Base-by-base conservation (phyloP, 805 yeast species). In the Hanseniaspora pseudoguilliermondii region DNA sequence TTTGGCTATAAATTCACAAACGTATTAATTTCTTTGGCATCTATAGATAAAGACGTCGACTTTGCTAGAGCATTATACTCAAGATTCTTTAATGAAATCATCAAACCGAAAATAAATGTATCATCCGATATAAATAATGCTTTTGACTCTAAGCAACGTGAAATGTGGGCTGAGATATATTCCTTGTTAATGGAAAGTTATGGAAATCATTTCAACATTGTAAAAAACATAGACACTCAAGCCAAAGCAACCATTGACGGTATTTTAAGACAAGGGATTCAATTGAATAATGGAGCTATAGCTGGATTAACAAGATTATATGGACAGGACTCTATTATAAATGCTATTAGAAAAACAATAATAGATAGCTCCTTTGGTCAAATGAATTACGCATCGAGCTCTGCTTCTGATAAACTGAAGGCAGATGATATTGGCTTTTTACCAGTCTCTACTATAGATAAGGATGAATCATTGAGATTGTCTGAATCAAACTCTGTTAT, bases 31-130 rank as follows among this genome's bases (percentile, higher is more conserved):
- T 48, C 42, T 25, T 18, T 53, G 16, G 47, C 48, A 8, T 27
- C 43, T 7, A 20, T 44, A 36, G 56, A 46, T 38, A 53, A 53
- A n/a, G 56, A 53, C 25, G 25, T 39, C 29, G 56, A 53, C 6
- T 29, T 53, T 25, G 49, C 56, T 7, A 52, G 50, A 46, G 41
- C 47, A 32, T 6, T 39, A n/a, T 53, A 53, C 13, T 15, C 39
- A 13, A 46, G 18, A 29, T 46, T 38, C 23, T 53, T 53, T 32
- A 21, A 38, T 39, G 40, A 38, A 16, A 27, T 39, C 10, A 38
- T 53, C 38, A 15, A 16, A n/a, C 50, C 50, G 32, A 53, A 53
- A 39, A 13, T 29, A 13, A 39, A 23, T 16, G 13, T 20, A 35
- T 16, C 29, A 5, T 23, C 20, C 21, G n/a, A 43, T 15, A 35